phyloP scores from a whole-genome alignment of 352 stramenopile genomes.

The Phytophthora multivora region DNA sequence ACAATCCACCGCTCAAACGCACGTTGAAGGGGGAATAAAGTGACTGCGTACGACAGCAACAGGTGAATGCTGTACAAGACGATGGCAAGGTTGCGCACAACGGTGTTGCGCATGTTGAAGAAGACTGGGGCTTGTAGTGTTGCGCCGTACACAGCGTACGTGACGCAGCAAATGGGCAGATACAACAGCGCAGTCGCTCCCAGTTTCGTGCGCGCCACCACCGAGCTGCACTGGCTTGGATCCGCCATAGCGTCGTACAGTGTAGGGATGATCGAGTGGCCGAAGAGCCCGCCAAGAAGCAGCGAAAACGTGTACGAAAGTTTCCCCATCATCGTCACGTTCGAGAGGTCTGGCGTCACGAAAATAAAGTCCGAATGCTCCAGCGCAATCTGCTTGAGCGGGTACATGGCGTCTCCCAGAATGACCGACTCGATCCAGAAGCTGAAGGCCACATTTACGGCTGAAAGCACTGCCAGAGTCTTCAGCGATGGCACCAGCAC shows the following conservation, averaged over 20 bases:
- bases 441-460: constrained; percentile 75
- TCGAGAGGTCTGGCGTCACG: constrained; percentile 62
- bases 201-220: constrained; percentile 58
- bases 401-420: constrained; percentile 84
- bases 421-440: constrained; percentile 86
- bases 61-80: constrained; percentile 81
- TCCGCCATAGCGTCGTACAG: constrained; percentile 78
- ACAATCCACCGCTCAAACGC: constrained; percentile 66
- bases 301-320: constrained; percentile 79
- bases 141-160: constrained; percentile 77
- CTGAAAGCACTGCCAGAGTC: constrained; percentile 60
- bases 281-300: constrained; percentile 67
- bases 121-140: constrained; percentile 78
- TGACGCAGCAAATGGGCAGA: constrained; percentile 76
- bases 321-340: constrained; percentile 56
- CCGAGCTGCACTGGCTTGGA: constrained; percentile 52
- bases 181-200: constrained; percentile 62
- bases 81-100: constrained; percentile 75
- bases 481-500: constrained; percentile 70
- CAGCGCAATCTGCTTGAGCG: constrained; percentile 74
- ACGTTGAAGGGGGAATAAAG: constrained; percentile 69
- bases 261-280: constrained; percentile 75
- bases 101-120: constrained; percentile 83
- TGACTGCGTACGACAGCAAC: constrained; percentile 72
- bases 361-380: constrained; percentile 69